Evolutionary conservation across 78 protist species (phyloP).

Genomic region (Isochrysis galbana): DNA sequence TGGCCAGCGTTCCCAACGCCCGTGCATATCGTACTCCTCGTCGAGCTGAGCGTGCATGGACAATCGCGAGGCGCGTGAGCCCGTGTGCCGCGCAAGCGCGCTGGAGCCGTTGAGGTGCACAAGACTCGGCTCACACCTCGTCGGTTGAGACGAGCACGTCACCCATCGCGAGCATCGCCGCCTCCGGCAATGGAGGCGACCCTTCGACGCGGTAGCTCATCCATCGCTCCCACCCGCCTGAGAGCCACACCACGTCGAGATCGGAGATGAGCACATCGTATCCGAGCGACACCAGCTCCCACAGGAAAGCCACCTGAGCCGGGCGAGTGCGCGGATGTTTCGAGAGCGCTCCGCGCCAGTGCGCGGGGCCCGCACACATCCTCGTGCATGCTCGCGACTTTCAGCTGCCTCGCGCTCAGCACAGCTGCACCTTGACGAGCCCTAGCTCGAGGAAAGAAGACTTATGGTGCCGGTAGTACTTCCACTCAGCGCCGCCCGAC

Average conservation of each 20-base stretch:
- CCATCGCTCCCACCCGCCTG: neutral
- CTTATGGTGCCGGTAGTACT: constrained; percentile 1
- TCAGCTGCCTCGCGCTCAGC: too few relatives aligned
- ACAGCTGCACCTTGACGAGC: neutral
- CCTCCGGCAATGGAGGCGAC: neutral
- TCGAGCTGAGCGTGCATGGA: too few relatives aligned
- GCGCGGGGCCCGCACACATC: too few relatives aligned
- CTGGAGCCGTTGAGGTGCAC: too few relatives aligned
- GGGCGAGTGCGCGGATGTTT: neutral
- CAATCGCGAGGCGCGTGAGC: too few relatives aligned
- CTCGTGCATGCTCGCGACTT: too few relatives aligned
- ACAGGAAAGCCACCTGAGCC: neutral
- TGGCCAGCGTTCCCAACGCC: neutral
- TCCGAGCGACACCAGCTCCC: neutral
- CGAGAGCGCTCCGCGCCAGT: too few relatives aligned
- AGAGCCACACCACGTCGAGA: constrained; percentile 8
- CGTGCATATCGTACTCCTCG: neutral
- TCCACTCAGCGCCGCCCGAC: neutral
- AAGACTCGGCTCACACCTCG: too few relatives aligned
- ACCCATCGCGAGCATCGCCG: neutral
- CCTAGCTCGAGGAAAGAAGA: neutral
- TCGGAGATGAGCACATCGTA: constrained; percentile 20
- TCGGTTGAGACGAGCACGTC: neutral
- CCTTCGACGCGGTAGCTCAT: neutral
- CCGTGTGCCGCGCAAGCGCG: too few relatives aligned